Evolutionary conservation across 2,329 filamentous ascomycete species (phyloP), one percentile per base, ranked within the genome.

Genomic region (Zasmidium cellare): DNA sequence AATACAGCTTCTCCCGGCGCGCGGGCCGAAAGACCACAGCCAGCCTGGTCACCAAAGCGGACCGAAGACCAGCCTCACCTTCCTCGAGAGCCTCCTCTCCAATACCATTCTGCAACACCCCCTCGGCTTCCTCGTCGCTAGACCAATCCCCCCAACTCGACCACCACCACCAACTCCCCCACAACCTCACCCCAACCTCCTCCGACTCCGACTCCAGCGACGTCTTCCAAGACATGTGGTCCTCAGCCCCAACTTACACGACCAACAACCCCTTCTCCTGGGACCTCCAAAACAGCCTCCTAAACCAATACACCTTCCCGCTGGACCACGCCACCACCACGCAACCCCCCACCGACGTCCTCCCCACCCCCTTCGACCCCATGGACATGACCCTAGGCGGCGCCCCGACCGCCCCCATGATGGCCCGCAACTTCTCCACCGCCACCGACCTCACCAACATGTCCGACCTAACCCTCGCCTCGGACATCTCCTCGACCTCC

Each of bases 1-100:
- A 57, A 35, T 67, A 67, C 57, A 64, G 61, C 57, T 63, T 57
- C 25, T 66, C 64, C 3, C 53, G 65, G 11, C 61, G 65, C 53
- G 65, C 63, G 28, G 65, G 65, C 19, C 57, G 63, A 38, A 59
- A 60, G 23, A 61, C 56, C 12, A 59, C 51, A 18, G 54, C 47
- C 46, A 55, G 45, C 44, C 55, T 18, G 12, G 25, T 19, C 16
- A 55, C 16, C n/a, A 25, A 16, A 41, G 18, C 44, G 19, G 19
- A 41, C 35, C 11, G 35, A 41, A 41, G 35, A 41, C 35, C 35
- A 41, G 6, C 35, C 12, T 41, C 35, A 41, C 35, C 35, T 14
- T 41, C 35, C n/a, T 41, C 35, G 3, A 14, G 35, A n/a, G 7
- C 31, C 9, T 52, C 50, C 31, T 51, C 48, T 38, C 28, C 48